Percentiles rank a stretch among this genome's conserved stretches.
Conservation (phyloP, 306 rosid genomes). For the Rubus parviflorus region DNA sequence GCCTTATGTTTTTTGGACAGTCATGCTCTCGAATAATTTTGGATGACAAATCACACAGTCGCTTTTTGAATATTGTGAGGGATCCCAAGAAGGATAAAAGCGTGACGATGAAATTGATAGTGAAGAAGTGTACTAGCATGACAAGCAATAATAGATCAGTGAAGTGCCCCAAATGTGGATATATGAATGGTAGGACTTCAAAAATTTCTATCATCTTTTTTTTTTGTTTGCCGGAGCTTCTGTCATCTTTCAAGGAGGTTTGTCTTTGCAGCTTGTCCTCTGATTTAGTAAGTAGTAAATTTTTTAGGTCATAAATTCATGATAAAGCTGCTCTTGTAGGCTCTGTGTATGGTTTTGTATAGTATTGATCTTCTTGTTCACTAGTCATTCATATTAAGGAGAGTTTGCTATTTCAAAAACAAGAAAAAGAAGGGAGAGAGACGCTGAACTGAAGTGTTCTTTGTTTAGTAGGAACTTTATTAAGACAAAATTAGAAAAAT, state of each 20-base stretch:
- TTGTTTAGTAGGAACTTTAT: background rate
- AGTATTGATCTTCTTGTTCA: background rate
- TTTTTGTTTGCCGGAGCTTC: background rate
- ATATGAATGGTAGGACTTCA: conserved; percentile 59
- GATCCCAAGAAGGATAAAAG: conserved; percentile 58
- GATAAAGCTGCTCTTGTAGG: background rate
- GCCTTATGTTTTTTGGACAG: conserved; percentile 45
- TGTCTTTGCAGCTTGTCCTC: background rate
- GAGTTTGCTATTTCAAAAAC: background rate
- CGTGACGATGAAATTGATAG: conserved; percentile 41
- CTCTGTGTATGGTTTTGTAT: background rate
- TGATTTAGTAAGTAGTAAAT: no score
- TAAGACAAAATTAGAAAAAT: background rate
- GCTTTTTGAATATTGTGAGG: conserved; percentile 63
- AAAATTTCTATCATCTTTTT: conserved; percentile 15
- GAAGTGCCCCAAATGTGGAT: conserved; percentile 71
- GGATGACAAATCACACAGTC: conserved; percentile 40
- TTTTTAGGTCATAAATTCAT: background rate
- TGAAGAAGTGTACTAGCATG: conserved; percentile 49
- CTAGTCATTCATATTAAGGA: background rate
- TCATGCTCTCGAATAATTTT: conserved; percentile 75
- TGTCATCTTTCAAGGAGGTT: background rate
- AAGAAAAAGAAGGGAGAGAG: background rate
- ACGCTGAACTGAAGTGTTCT: background rate
- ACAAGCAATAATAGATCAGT: conserved; percentile 38